Base-by-base conservation (phyloP, 768 basidiomycete species). In the Phylloporus sp. region DNA sequence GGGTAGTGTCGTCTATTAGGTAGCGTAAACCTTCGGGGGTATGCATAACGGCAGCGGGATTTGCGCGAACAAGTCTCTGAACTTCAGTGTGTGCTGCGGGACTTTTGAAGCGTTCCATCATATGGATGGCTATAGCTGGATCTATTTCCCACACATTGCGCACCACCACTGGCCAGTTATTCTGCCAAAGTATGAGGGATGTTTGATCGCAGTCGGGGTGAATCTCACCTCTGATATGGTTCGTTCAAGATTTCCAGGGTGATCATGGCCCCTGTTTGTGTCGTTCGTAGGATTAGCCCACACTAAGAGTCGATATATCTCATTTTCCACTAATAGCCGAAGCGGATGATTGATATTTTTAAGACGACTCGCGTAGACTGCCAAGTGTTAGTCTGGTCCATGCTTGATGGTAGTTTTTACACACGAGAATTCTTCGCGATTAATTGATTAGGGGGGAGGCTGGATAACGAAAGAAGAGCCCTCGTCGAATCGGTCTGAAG, bases 221-320 rank as follows among this genome's bases (percentile, higher is more conserved):
- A 45, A 7, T 50, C 73, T 60, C 56, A 90, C 91, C 53, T 85
- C 84, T 0, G 76, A 59, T 53, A 85, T 71, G 17, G 75, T 74
- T 51, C 79, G 74, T 63, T 89, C 82, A 15, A 73, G 60, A 62
- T 69, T 71, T 8, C 75, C 75, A 31, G 75, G 56, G 35, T 84
- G 71, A 60, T 91, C 85, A 1, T 64, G 58, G 15, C 86, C 85
- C 53, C 84, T 80, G 54, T 77, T 81, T 5, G 73, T 56, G 52
- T 96, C 94, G 49, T 84, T 86, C 24, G 77, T 75, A 0, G 91
- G 90, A 65, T 98, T 98, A 35, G 74, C 74, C 96, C 96, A 98
- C 8, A 98, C 93, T 5, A 71, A 77, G 34, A 98, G 68, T 14
- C 93, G 78, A 57, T 76, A 81, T 34, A 97, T 82, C 63, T 99